These are phyloP conservation scores for Salicornia ramosissima DNA, from an alignment of 148 eudicot species.

Conservation along the genomic window DNA sequence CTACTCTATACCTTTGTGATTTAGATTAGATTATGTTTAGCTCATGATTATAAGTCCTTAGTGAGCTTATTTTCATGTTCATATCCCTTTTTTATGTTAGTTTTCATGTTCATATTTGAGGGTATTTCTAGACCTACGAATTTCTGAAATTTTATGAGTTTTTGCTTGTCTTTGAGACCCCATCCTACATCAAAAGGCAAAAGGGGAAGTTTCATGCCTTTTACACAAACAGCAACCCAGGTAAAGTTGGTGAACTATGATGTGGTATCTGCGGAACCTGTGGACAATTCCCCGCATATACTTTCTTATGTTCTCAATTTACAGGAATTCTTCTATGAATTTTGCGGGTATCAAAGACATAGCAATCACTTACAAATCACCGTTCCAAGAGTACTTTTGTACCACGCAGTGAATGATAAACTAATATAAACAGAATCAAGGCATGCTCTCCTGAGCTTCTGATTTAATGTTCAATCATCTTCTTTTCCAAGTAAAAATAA, in stretches of 20 bases:
- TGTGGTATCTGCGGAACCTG: slow-evolving; percentile 5
- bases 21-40: too few species aligned
- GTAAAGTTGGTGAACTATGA: slow-evolving; percentile 5
- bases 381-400: neutral
- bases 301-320: neutral
- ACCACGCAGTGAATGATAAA: slow-evolving; percentile 7
- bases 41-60: too few species aligned
- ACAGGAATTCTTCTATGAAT: slow-evolving; percentile 1
- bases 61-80: too few species aligned
- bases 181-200: neutral
- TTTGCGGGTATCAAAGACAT: slow-evolving; percentile 1
- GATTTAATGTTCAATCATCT: neutral
- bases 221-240: neutral
- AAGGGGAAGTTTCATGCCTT: neutral
- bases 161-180: too few species aligned
- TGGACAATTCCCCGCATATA: neutral
- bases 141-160: too few species aligned
- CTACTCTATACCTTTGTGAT: too few species aligned
- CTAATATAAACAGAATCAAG: neutral
- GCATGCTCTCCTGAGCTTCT: neutral
- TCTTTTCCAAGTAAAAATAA: neutral
- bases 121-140: too few species aligned
- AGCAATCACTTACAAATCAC: neutral
- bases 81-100: too few species aligned
- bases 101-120: too few species aligned